Base-by-base conservation (phyloP, 805 yeast species). In the Clavispora santaluciae region DNA sequence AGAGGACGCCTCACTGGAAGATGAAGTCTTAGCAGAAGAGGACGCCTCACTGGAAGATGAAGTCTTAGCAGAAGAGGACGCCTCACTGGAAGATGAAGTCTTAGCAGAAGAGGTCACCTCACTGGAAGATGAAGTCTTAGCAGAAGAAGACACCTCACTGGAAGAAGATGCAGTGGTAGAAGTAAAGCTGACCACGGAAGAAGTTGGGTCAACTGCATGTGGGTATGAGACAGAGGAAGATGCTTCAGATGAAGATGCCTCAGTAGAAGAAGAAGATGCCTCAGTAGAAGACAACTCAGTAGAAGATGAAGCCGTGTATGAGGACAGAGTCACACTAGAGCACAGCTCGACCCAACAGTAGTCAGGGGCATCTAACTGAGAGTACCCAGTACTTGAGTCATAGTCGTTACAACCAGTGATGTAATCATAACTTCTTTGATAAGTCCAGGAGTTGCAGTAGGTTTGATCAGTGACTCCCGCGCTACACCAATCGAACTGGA, bases 401-500 rank as follows among this genome's bases (percentile, higher is more conserved):
- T 35, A 25, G 12, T 9, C 5, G 18, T 16, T 17, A 9, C 38
- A 35, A 5, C 38, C 38, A n/a, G 38, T 18, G 18, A 11, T 25
- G 38, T 25, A 35, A 12, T 18, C 18, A n/a, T 13, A 35, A 6
- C 12, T 15, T 9, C 12, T 35, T n/a, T 35, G 24, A 24, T 18
- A 20, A 5, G 6, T 12, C 38, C 38, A 35, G 2, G 18, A 11
- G 11, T 23, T 18, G 17, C 38, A 35, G n/a, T 18, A 13, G 12
- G 28, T 11, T 16, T 2, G n/a, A 24, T 18, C 31, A 2, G n/a
- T 13, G 13, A 25, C 25, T 20, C 3, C 12, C n/a, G 16, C 10
- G 17, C 12, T 24, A 17, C 38, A 35, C 38, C 38, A 35, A n/a
- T 35, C 20, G 38, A 25, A 35, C n/a, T 5, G 7, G n/a, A 35